Conservation (phyloP, 1,284 basidiomycete species). For the Moniliella sp. region DNA sequence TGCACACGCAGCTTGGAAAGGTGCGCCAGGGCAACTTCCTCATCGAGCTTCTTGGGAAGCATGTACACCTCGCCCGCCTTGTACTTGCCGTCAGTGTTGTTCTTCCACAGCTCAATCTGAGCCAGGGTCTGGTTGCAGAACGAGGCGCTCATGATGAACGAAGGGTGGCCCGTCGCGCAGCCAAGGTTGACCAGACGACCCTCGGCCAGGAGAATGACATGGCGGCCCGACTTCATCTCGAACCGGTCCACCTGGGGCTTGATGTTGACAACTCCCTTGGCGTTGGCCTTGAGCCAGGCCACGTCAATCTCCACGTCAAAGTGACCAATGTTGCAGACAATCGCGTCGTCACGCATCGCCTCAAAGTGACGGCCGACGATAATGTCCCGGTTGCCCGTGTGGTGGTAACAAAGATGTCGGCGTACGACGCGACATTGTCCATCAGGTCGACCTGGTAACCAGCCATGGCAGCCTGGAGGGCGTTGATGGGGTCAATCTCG, state of each 20-base stretch:
- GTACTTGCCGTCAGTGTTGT: slow-evolving; percentile 53
- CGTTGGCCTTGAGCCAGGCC: slow-evolving; percentile 89
- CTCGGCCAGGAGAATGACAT: slow-evolving; percentile 90
- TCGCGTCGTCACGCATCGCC: slow-evolving; percentile 91
- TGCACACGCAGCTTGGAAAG: slow-evolving; percentile 75
- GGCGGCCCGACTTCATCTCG: slow-evolving; percentile 50
- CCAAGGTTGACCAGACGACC: slow-evolving; percentile 97
- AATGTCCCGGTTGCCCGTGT: slow-evolving; percentile 97
- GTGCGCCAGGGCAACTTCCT: slow-evolving; percentile 93
- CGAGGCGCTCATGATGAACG: slow-evolving; percentile 96
- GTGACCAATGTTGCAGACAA: slow-evolving; percentile 96
- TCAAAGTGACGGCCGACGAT: slow-evolving; percentile 78
- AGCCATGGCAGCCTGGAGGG: slow-evolving; percentile 95
- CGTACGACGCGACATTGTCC: slow-evolving; percentile 74
- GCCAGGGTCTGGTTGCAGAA: slow-evolving; percentile 97
- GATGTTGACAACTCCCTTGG: slow-evolving; percentile 63
- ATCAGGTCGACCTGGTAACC: slow-evolving; percentile 96
- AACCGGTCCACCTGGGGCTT: slow-evolving; percentile 98
- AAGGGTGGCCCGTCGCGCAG: slow-evolving; percentile 43
- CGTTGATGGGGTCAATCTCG: slow-evolving; percentile 99
- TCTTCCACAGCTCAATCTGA: slow-evolving; percentile 94
- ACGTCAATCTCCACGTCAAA: slow-evolving; percentile 98
- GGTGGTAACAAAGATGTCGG: slow-evolving; percentile 91
- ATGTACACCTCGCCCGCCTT: slow-evolving; percentile 41
- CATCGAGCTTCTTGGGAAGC: slow-evolving; percentile 88